A percentile compares a stretch with the other conserved stretches of the same genome.
These are phyloP conservation scores for Amanita fuliginea DNA, from an alignment of 768 basidiomycete species.

Conservation along the genomic window DNA sequence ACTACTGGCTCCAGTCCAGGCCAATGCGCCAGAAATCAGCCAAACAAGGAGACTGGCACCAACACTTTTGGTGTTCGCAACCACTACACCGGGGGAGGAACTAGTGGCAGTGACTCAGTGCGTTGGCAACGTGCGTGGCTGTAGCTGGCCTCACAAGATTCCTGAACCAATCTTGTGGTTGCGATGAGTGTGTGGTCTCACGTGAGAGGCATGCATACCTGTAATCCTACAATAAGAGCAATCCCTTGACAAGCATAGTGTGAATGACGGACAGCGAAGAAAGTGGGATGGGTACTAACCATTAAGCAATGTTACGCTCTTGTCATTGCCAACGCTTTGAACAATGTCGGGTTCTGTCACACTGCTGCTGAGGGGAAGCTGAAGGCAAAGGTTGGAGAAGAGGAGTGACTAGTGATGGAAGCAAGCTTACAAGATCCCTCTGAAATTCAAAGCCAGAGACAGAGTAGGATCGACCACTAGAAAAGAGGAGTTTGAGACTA, in stretches of 20 bases:
- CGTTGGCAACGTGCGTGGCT: not conserved
- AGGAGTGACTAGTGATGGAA: not conserved
- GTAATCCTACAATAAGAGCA: conserved; percentile 72
- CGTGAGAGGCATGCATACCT: conserved; percentile 32
- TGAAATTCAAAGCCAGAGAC: conserved; percentile 73
- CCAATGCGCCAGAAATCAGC: conserved; percentile 72
- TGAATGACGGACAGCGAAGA: not conserved
- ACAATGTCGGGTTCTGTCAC: conserved; percentile 56
- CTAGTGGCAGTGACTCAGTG: conserved; percentile 25
- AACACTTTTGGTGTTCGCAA: conserved; percentile 80
- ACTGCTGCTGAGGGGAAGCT: conserved; percentile 66
- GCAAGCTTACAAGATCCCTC: conserved; percentile 35
- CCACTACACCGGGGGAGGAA: conserved; percentile 87
- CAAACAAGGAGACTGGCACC: conserved; percentile 86
- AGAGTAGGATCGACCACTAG: conserved; percentile 51
- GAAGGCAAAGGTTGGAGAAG: not conserved
- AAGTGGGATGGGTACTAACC: conserved; percentile 28
- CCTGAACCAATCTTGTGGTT: conserved; percentile 71
- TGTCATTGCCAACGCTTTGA: conserved; percentile 43
- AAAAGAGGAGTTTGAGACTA: not conserved
- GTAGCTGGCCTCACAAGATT: conserved; percentile 58
- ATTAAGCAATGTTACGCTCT: conserved; percentile 66
- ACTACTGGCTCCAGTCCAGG: conserved; percentile 94
- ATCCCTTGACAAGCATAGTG: conserved; percentile 40
- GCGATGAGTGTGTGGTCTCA: not conserved